phyloP scores from a whole-genome alignment of 495 filamentous ascomycete species.

The Aspergillus hancockii region DNA sequence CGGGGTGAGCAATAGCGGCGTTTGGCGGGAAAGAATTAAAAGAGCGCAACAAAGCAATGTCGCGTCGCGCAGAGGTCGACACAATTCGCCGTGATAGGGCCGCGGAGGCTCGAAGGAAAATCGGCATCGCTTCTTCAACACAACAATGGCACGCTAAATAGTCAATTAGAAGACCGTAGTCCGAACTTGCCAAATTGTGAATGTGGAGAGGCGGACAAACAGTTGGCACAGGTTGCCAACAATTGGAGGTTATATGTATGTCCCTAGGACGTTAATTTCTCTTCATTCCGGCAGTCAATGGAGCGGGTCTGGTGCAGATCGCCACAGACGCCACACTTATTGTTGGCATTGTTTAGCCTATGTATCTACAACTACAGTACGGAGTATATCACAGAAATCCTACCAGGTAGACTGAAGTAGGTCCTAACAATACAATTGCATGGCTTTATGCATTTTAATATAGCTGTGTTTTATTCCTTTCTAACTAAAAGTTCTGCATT shows the following conservation, averaged over 20 bases:
- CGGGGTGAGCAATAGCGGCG: constrained; percentile 61
- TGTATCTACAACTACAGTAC: too few species aligned
- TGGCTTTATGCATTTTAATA: too few species aligned
- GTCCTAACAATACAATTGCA: too few species aligned
- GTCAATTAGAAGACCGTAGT: background rate
- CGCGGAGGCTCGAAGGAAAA: constrained; percentile 26
- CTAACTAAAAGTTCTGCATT: too few species aligned
- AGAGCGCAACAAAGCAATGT: constrained; percentile 28
- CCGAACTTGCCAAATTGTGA: background rate
- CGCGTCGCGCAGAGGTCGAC: constrained; percentile 16
- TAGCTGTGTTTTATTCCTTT: too few species aligned
- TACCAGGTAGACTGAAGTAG: too few species aligned
- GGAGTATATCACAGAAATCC: too few species aligned
- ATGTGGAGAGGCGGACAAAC: background rate
- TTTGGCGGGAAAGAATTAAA: constrained; percentile 56
- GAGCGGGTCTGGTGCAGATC: background rate
- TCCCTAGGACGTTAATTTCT: background rate
- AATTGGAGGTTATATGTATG: background rate
- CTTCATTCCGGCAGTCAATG: too few species aligned
- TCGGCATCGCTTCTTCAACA: constrained; percentile 21
- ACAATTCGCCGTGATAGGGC: constrained; percentile 24
- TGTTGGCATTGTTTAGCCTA: background rate
- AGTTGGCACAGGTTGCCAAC: background rate
- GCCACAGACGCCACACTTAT: constrained; percentile 9
- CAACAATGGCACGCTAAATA: background rate